Percentiles rank a stretch among this genome's conserved stretches.
Evolutionary conservation across 1,139 yeast genomes (phyloP).

Genomic region (Blastobotrys aristatus): DNA sequence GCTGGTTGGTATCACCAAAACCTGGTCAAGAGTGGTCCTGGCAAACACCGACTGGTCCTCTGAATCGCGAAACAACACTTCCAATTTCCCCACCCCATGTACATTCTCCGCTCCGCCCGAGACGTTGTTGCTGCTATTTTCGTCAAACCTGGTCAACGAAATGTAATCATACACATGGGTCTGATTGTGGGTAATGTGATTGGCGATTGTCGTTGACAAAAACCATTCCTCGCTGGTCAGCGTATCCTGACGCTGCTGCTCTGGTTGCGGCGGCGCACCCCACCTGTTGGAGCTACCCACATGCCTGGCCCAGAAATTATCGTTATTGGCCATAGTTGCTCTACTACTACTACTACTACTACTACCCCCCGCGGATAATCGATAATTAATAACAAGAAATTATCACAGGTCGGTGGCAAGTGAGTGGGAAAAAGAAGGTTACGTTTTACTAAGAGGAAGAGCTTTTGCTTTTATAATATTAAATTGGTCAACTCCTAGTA

Average conservation of each 20-base stretch:
- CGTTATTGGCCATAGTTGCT: not conserved
- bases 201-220: conserved; percentile 5
- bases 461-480: not conserved
- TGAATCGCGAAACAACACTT: conserved; percentile 4
- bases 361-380: too few relatives aligned
- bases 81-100: conserved; percentile 9
- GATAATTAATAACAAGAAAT: too few relatives aligned
- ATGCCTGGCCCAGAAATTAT: not conserved
- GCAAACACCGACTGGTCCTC: conserved; percentile 4
- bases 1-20: conserved; percentile 6
- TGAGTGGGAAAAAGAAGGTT: not conserved
- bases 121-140: not conserved
- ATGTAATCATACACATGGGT: conserved; percentile 6
- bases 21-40: conserved; percentile 9
- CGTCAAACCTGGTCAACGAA: not conserved
- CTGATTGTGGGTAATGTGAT: not conserved
- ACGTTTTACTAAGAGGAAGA: not conserved
- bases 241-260: not conserved
- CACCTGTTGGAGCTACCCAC: not conserved
- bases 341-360: too few relatives aligned
- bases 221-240: conserved; percentile 7
- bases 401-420: too few relatives aligned
- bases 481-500: not conserved
- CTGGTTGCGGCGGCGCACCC: not conserved
- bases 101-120: not conserved